Evolutionary conservation across 2,329 filamentous ascomycete species (phyloP).

Genomic region (Colletotrichum sp.): DNA sequence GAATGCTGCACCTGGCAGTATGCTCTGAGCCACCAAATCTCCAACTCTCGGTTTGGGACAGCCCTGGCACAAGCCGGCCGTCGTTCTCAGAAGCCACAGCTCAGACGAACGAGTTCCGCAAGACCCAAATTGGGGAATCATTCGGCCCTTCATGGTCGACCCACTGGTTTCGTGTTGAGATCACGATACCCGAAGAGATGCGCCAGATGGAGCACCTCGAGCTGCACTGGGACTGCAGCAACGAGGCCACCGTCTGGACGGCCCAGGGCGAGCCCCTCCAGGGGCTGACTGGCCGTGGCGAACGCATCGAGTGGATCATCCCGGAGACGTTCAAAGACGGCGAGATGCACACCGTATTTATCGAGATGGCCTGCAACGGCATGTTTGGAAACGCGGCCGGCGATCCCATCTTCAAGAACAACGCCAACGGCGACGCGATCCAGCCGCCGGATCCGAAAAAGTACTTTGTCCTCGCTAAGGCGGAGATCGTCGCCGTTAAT

Average conservation of each 20-base stretch:
- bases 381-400: conserved; percentile 61
- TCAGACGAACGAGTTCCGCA: conserved; percentile 12
- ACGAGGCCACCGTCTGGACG: conserved; percentile 70
- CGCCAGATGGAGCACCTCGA: conserved; percentile 63
- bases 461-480: conserved; percentile 60
- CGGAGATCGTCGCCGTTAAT: conserved; percentile 68
- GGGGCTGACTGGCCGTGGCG: conserved; percentile 68
- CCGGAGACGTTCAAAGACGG: conserved; percentile 64
- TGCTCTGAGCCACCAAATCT: conserved; percentile 19
- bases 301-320: conserved; percentile 69
- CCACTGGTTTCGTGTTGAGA: conserved; percentile 69
- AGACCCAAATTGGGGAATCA: conserved; percentile 56
- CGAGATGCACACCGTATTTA: conserved; percentile 66
- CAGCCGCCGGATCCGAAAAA: conserved; percentile 66
- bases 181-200: conserved; percentile 63
- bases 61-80: conserved; percentile 20
- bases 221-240: conserved; percentile 74
- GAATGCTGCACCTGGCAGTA: conserved; percentile 19
- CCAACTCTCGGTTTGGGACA: conserved; percentile 21
- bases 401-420: conserved; percentile 25
- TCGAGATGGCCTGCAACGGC: conserved; percentile 74
- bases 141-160: conserved; percentile 76
- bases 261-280: conserved; percentile 67
- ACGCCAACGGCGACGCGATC: conserved; percentile 62
- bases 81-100: conserved; percentile 19